Percentiles rank a stretch among this genome's conserved stretches.
These are phyloP conservation scores for Choiromyces venosus DNA, from an alignment of 495 filamentous ascomycete species.

Conservation along the genomic window DNA sequence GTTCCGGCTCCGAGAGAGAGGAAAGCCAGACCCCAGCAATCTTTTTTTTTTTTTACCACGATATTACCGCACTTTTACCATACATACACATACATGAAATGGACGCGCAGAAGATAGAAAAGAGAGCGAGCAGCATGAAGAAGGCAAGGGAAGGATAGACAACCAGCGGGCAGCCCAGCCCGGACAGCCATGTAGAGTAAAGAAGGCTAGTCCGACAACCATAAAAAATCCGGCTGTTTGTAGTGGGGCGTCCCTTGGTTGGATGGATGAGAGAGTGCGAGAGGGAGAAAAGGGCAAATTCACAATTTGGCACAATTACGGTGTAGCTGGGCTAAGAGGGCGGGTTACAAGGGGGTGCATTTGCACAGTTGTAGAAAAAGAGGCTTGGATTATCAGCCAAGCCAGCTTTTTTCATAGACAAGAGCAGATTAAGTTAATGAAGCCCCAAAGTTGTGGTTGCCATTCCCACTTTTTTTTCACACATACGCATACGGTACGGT, in stretches of 20 bases:
- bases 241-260: not conserved
- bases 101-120: not conserved
- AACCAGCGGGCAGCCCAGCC: not conserved
- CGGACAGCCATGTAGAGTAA: not conserved
- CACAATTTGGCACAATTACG: slow-evolving; percentile 10
- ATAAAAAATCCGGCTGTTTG: not conserved
- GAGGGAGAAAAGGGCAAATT: not conserved
- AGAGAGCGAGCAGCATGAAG: not conserved
- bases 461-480: slow-evolving; percentile 14
- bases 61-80: not conserved
- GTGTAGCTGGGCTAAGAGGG: slow-evolving; percentile 13
- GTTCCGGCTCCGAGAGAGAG: not conserved
- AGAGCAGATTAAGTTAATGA: slow-evolving; percentile 9
- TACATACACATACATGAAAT: not conserved
- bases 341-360: slow-evolving; percentile 17
- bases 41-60: not conserved
- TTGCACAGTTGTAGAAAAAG: slow-evolving; percentile 7
- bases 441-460: slow-evolving; percentile 25
- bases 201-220: not conserved
- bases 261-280: not conserved
- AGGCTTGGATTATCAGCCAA: not conserved
- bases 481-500: not conserved
- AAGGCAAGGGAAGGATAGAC: not conserved
- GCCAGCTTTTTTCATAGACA: slow-evolving; percentile 14
- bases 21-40: not conserved